Evolutionary conservation across 331 rosid genomes (phyloP).

Genomic region (Cydonia oblonga): DNA sequence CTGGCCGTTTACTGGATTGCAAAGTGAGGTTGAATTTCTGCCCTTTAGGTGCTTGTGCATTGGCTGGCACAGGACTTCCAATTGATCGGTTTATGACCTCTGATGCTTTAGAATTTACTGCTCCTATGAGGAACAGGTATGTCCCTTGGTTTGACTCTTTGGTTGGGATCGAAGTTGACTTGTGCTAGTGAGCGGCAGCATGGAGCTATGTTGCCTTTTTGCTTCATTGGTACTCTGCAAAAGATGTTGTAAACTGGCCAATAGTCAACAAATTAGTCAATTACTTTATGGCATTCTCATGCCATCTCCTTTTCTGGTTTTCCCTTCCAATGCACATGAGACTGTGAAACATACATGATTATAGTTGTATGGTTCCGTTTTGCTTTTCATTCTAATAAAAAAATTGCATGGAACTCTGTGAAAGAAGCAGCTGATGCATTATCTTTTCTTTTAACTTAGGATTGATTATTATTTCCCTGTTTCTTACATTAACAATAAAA

Average conservation of each 20-base stretch:
- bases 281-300: background rate
- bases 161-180: background rate
- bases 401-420: background rate
- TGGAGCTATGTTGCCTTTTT: background rate
- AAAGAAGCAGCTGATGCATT: background rate
- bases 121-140: slow-evolving; percentile 91
- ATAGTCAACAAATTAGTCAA: background rate
- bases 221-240: background rate
- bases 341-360: background rate
- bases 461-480: background rate
- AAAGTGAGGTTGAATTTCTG: slow-evolving; percentile 76
- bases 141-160: background rate
- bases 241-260: background rate
- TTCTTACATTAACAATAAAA: background rate
- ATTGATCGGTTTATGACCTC: slow-evolving; percentile 96
- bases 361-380: background rate
- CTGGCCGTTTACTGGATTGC: slow-evolving; percentile 77
- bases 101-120: slow-evolving; percentile 65
- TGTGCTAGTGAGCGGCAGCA: background rate
- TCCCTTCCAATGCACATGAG: background rate
- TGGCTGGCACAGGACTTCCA: slow-evolving; percentile 97
- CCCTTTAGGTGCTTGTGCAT: slow-evolving; percentile 91
- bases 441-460: background rate
- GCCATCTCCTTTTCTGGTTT: background rate
- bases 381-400: background rate